Evolutionary conservation across 768 basidiomycete genomes (phyloP), one percentile per base, ranked within the genome.

Genomic region (Lepiota venenata): DNA sequence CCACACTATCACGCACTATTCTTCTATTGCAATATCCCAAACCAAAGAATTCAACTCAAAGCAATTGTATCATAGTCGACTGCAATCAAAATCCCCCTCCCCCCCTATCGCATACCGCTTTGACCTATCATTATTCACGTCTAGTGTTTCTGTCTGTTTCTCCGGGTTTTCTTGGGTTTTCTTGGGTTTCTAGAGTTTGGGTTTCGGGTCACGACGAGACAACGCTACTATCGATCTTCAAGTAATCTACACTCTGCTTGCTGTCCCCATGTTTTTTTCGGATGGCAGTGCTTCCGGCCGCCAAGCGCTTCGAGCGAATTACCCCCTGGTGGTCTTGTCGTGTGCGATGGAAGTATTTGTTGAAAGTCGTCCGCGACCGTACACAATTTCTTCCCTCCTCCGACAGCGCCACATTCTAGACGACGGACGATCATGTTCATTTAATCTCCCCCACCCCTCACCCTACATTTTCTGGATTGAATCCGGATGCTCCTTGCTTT

Each of bases 31-130:
- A 49, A 49, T 49, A 39, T 52, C 36, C 10, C 45, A 54, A 54
- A 54, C 32, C 52, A 47, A 25, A 47, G n/a, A 52, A 46, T 27
- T 5, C 42, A 51, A 51, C 12, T 51, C 35, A 42, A 52, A 47
- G 45, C 45, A 54, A 54, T 47, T 54, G 52, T 54, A 54, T 54
- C 52, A 54, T 54, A 54, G 52, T 39, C 52, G 52, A 47, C 52
- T 54, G 52, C 52, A 54, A 43, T 54, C 25, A 40, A 32, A 32
- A 25, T 25, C 25, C 32, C 6, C 32, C 22, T 38, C 37, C 36
- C 43, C 36, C 32, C 36, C 27, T 22, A 27, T 44, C 9, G 15
- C 35, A 47, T 47, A 35, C 38, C 52, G 52, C 37, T 54, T 54
- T 54, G 45, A 54, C 6, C 52, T 54, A 54, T 54, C 38, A 47